Conservation (phyloP, 108 stramenopile genomes). For the Cyclotella cryptica region DNA sequence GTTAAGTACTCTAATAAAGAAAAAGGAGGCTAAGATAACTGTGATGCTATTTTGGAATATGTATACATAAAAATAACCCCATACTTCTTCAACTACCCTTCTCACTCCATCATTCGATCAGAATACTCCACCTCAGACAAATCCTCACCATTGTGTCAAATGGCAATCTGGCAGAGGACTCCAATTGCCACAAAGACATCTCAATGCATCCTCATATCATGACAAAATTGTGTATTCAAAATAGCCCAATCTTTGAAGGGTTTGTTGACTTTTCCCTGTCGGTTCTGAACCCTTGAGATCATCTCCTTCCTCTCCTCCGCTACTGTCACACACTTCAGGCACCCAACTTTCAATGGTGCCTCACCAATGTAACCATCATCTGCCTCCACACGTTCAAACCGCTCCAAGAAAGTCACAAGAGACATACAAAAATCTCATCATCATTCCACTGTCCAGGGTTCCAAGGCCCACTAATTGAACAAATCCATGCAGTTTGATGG, state of each 20-base stretch:
- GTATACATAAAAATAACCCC: no score
- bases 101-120: no score
- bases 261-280: background rate
- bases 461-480: slow-evolving; percentile 42
- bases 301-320: background rate
- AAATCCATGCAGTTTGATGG: slow-evolving; percentile 27
- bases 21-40: no score
- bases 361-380: slow-evolving; percentile 22
- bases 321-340: no score
- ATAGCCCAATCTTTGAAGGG: background rate
- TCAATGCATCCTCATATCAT: background rate
- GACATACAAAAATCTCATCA: slow-evolving; percentile 11
- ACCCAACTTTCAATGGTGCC: background rate
- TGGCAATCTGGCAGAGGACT: background rate
- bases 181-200: background rate
- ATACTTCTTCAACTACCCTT: no score
- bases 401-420: slow-evolving; percentile 7
- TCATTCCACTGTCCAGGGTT: slow-evolving; percentile 26
- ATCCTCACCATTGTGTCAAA: background rate
- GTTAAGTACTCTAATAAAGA: no score
- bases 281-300: background rate
- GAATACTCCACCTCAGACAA: no score
- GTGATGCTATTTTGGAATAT: no score
- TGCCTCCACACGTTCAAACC: slow-evolving; percentile 19
- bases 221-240: background rate